These are phyloP conservation scores for Bruguiera gymnorhiza DNA, from an alignment of 345 rosid genomes.

Conservation along the genomic window DNA sequence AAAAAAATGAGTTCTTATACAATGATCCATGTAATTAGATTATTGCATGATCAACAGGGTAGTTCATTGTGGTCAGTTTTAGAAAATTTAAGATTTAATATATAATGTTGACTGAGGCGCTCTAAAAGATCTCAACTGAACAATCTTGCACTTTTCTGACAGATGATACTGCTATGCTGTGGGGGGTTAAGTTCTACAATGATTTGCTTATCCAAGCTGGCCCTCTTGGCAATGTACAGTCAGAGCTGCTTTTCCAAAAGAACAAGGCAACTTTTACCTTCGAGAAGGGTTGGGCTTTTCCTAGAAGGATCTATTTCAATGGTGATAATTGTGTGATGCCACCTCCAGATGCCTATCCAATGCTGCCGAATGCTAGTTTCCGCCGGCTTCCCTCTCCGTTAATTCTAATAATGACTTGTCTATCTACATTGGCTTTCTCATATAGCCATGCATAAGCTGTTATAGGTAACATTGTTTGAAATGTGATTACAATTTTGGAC, in stretches of 20 bases:
- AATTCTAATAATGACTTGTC: slow-evolving; percentile 22
- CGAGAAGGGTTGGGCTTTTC: slow-evolving; percentile 86
- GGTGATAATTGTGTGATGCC: slow-evolving; percentile 91
- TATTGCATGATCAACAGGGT: not conserved
- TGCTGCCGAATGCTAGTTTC: slow-evolving; percentile 64
- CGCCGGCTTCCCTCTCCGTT: slow-evolving; percentile 20
- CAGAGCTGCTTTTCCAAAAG: slow-evolving; percentile 77
- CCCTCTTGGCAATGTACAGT: slow-evolving; percentile 69
- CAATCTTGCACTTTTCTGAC: slow-evolving; percentile 8
- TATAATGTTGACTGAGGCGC: not conserved
- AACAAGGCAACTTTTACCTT: slow-evolving; percentile 57
- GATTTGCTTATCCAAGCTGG: slow-evolving; percentile 82
- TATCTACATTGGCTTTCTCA: slow-evolving; percentile 39
- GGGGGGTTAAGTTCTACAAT: slow-evolving; percentile 72
- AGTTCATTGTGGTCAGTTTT: not conserved
- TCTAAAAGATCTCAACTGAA: not conserved
- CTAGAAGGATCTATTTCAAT: slow-evolving; percentile 76
- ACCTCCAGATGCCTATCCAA: slow-evolving; percentile 72
- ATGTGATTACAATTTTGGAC: slow-evolving; percentile 4
- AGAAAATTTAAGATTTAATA: not conserved
- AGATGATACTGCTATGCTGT: slow-evolving; percentile 85
- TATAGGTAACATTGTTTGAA: not conserved
- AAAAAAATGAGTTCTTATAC: not conserved
- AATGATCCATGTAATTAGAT: not conserved
- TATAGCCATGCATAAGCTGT: slow-evolving; percentile 17